These are phyloP conservation scores for Pythium guiyangense DNA, from an alignment of 352 stramenopile species.

Conservation along the genomic window DNA sequence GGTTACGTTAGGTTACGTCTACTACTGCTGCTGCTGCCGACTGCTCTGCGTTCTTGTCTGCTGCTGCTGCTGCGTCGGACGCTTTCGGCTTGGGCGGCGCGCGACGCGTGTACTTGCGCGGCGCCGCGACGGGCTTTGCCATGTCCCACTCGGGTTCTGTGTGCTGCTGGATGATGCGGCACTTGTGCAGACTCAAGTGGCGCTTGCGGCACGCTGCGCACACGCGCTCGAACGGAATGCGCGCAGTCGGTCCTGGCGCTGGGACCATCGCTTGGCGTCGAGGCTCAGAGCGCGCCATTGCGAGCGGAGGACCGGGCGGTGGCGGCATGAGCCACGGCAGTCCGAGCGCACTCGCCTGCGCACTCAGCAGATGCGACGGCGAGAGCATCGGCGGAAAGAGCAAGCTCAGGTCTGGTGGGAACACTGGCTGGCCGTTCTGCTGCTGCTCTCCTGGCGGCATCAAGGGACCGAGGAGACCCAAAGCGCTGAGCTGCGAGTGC, in stretches of 20 bases:
- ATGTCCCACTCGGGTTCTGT: conserved; percentile 56
- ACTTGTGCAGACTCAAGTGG: conserved; percentile 62
- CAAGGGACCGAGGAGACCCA: conserved; percentile 8
- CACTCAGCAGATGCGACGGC: background rate
- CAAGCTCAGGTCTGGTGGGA: conserved; percentile 27
- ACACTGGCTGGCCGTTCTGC: too few relatives aligned
- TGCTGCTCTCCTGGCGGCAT: conserved; percentile 14
- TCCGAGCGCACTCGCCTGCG: conserved; percentile 6
- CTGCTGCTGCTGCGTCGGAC: too few relatives aligned
- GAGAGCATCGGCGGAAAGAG: conserved; percentile 28
- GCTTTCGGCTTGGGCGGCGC: conserved; percentile 3
- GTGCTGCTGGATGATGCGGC: conserved; percentile 61
- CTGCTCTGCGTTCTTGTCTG: too few relatives aligned
- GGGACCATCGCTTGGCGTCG: background rate
- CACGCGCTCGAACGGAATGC: conserved; percentile 44
- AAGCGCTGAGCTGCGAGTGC: conserved; percentile 5
- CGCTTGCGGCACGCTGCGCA: conserved; percentile 65
- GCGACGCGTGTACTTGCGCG: conserved; percentile 17
- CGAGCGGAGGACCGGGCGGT: background rate
- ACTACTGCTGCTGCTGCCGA: too few relatives aligned
- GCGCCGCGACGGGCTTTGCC: conserved; percentile 1
- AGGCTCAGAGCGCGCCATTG: background rate
- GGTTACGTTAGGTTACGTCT: too few relatives aligned
- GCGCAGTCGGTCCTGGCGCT: conserved; percentile 11
- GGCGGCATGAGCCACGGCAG: conserved; percentile 2